Evolutionary conservation across 768 basidiomycete genomes (phyloP).

Genomic region (Galerina marginata): DNA sequence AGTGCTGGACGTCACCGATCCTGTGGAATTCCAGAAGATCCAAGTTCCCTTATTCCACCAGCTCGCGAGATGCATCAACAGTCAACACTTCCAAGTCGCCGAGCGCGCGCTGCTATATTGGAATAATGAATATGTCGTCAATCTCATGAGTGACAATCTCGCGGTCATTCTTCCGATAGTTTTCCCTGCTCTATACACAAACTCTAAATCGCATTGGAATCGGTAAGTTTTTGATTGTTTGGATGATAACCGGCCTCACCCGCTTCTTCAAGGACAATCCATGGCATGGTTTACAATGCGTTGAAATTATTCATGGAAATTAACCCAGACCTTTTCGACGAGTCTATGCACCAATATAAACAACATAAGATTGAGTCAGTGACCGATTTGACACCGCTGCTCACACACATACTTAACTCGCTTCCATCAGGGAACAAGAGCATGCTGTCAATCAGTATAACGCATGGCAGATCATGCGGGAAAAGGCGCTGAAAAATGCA

Average conservation of each 20-base stretch:
- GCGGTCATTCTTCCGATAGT: conserved; percentile 90
- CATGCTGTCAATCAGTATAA: conserved; percentile 85
- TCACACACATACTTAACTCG: background rate
- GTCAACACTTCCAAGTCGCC: conserved; percentile 99
- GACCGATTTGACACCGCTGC: background rate
- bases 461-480: conserved; percentile 87
- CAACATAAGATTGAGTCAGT: conserved; percentile 83
- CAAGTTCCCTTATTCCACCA: conserved; percentile 92
- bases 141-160: conserved; percentile 98
- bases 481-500: conserved; percentile 74
- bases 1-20: conserved; percentile 97
- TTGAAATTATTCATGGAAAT: conserved; percentile 99
- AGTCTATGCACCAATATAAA: conserved; percentile 92
- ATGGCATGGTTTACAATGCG: conserved; percentile 99
- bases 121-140: conserved; percentile 99
- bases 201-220: conserved; percentile 99
- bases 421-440: conserved; percentile 75
- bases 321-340: conserved; percentile 95
- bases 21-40: conserved; percentile 95
- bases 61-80: conserved; percentile 95
- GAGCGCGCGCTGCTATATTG: conserved; percentile 97
- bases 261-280: conserved; percentile 77
- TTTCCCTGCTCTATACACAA: conserved; percentile 94
- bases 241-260: conserved; percentile 4
- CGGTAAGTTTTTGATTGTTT: conserved; percentile 60